These are phyloP conservation scores for Pichia gijzeniarum DNA, from an alignment of 805 yeast species.

Conservation along the genomic window DNA sequence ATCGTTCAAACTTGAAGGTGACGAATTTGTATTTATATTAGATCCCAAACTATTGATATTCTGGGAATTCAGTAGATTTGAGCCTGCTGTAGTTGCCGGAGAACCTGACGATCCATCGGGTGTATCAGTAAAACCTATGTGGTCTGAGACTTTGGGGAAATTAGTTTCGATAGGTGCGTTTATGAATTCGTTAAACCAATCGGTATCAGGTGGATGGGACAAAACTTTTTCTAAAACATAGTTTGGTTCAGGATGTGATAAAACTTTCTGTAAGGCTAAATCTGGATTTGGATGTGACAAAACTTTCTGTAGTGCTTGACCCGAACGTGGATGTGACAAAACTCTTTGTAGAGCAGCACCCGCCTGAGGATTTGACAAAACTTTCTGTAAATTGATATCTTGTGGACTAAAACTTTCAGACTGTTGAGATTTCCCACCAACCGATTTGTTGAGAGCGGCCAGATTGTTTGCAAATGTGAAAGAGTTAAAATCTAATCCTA, in stretches of 20 bases:
- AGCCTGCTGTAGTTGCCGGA: constrained; percentile 22
- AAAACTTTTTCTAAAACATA: constrained; percentile 10
- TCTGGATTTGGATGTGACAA: constrained; percentile 17
- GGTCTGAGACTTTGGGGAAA: constrained; percentile 46
- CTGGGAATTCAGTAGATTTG: constrained; percentile 7
- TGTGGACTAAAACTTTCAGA: constrained; percentile 1
- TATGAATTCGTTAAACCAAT: constrained; percentile 68
- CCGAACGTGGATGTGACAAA: constrained; percentile 16
- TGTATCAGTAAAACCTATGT: constrained; percentile 51
- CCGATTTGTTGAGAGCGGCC: neutral
- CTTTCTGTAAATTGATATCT: constrained; percentile 11
- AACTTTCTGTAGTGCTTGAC: constrained; percentile 13
- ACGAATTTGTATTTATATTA: neutral
- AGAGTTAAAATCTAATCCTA: constrained; percentile 18
- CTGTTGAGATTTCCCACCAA: neutral
- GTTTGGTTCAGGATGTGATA: constrained; percentile 17
- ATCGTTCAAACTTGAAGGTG: constrained; percentile 33
- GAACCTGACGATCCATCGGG: constrained; percentile 27
- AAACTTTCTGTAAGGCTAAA: constrained; percentile 14
- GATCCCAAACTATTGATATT: neutral
- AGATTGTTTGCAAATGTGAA: constrained; percentile 7
- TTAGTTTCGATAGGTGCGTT: constrained; percentile 58
- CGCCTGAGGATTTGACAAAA: constrained; percentile 15
- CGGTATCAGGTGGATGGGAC: constrained; percentile 29
- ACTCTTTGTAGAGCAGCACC: constrained; percentile 15